Evolutionary conservation across 2,329 filamentous ascomycete species (phyloP).

Genomic region (Pseudogymnoascus sp.): DNA sequence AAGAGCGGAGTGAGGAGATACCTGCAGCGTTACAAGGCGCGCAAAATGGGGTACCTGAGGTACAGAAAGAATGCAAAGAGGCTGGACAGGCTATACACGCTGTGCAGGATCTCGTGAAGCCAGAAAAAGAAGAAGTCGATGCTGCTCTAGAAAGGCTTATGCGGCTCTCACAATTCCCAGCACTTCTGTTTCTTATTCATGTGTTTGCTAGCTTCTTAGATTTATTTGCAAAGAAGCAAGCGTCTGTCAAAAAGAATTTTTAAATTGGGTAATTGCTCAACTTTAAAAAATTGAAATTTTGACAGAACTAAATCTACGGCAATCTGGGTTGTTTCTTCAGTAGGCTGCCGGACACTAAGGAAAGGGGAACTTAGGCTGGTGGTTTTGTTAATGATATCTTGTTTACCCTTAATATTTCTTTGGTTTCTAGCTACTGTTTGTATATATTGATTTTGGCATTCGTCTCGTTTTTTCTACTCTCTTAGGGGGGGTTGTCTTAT

Average conservation of each 20-base stretch:
- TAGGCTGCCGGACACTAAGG: too few relatives aligned
- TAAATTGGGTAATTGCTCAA: background rate
- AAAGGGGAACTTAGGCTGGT: background rate
- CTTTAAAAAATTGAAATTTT: background rate
- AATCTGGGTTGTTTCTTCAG: too few relatives aligned
- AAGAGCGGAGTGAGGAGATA: background rate
- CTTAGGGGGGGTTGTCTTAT: background rate
- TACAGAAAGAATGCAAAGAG: background rate
- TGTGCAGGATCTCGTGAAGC: background rate
- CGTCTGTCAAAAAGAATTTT: background rate
- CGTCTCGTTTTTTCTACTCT: background rate
- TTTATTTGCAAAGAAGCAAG: background rate
- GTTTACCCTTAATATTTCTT: background rate
- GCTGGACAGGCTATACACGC: background rate
- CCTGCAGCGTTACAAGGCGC: background rate
- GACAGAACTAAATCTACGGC: too few relatives aligned
- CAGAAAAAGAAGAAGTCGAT: background rate
- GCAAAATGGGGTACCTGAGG: background rate
- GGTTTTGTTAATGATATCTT: background rate
- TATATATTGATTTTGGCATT: background rate
- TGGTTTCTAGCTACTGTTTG: background rate
- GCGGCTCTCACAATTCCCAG: background rate
- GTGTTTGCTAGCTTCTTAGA: background rate
- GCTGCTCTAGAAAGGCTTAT: background rate
- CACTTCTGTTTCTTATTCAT: background rate